Percentiles rank a stretch among this genome's conserved stretches.
These are phyloP conservation scores for Apiotrichum laibachii DNA, from an alignment of 1,284 basidiomycete genomes.

Conservation along the genomic window DNA sequence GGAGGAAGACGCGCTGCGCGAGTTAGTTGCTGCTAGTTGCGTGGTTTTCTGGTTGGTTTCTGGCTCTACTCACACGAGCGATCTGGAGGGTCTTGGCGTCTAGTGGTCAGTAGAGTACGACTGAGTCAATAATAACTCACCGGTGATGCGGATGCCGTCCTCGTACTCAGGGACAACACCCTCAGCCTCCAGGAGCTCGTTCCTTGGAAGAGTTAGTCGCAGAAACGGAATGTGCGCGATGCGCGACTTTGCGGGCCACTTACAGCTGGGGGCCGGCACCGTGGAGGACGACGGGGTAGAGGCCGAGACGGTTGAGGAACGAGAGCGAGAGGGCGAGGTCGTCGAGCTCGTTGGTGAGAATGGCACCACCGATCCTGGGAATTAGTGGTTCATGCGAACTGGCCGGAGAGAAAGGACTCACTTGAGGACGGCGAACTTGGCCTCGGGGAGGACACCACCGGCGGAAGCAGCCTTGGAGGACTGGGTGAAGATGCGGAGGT, in stretches of 20 bases:
- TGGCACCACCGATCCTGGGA: slow-evolving; percentile 76
- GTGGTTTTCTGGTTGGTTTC: too few species aligned
- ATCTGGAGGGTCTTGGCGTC: slow-evolving; percentile 88
- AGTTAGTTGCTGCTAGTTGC: background rate
- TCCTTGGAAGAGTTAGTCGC: slow-evolving; percentile 46
- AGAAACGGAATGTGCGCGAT: background rate
- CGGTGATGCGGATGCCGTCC: slow-evolving; percentile 90
- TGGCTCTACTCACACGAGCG: slow-evolving; percentile 58
- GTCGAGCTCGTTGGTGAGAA: slow-evolving; percentile 77
- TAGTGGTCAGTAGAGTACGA: slow-evolving; percentile 35
- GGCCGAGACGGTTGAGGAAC: slow-evolving; percentile 87
- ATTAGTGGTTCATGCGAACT: background rate
- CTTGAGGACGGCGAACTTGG: slow-evolving; percentile 91
- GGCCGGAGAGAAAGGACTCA: slow-evolving; percentile 23
- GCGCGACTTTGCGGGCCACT: slow-evolving; percentile 10
- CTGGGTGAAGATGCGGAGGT: slow-evolving; percentile 91
- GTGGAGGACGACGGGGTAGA: slow-evolving; percentile 91
- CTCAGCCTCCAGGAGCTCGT: slow-evolving; percentile 83
- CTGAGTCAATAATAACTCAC: slow-evolving; percentile 53
- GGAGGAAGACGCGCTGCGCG: slow-evolving; percentile 73
- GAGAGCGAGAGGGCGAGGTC: slow-evolving; percentile 88
- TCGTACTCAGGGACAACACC: slow-evolving; percentile 92
- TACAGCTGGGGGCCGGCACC: slow-evolving; percentile 86
- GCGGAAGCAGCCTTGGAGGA: slow-evolving; percentile 69
- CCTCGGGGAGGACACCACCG: slow-evolving; percentile 54